Evolutionary conservation across 805 yeast genomes (phyloP), one percentile per base, ranked within the genome.

Genomic region (Saccharomycopsis oosterbeekiorum): DNA sequence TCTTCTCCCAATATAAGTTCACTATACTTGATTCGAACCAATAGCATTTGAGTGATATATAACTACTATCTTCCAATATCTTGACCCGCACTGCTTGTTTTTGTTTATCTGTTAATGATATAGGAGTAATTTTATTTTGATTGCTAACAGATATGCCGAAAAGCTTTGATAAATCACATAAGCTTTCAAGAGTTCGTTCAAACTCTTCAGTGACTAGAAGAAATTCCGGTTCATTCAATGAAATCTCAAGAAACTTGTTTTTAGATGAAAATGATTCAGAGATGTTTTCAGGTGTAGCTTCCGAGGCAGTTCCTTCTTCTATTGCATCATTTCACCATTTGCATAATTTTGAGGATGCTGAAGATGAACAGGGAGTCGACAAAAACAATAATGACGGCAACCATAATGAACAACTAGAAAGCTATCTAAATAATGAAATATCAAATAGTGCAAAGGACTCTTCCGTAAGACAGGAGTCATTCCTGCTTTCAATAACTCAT

Each of bases 321-420:
- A 84, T 88, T 64, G 82, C 89, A 0, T 82, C 91, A 2, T 85
- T 88, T 69, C 93, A 88, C 68, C 88, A 85, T 66, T 83, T 84
- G 24, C 87, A 83, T 68, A 83, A 80, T 53, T 76, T 81, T 60
- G 65, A 64, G 19, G 53, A 47, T 21, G 53, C 21, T 19, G 53
- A 47, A 14, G 53, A 9, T 11, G 53, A 47, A 10, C 53, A 47
- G n/a, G 29, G n/a, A 11, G 10, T 14, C 2, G 65, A 62, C 26
- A 26, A 41, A 12, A n/a, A 37, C 41, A 60, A 56, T 1, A 58
- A 61, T 4, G 61, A 59, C 12, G 41, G 21, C 8, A n/a, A 53
- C 14, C 56, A 59, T 17, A 55, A 56, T 12, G 17, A 37, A 17
- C n/a, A 21, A 10, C 53, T 21, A 24, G 57, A 55, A 19, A n/a